Base-by-base conservation (phyloP, 768 basidiomycete species). In the Leccinum disarticulatum region DNA sequence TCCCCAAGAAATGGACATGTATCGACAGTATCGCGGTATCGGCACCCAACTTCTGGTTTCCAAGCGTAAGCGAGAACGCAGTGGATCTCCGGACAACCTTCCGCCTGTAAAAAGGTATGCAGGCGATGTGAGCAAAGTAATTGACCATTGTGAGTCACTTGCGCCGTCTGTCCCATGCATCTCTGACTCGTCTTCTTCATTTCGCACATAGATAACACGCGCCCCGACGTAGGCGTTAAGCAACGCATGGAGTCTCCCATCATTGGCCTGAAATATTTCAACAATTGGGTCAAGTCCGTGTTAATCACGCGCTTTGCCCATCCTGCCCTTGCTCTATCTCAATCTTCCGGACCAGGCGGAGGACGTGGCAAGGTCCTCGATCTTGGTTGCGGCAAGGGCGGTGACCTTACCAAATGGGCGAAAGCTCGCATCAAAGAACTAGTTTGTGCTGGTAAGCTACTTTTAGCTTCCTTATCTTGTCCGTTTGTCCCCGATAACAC, bases 221-320 rank as follows among this genome's bases (percentile, higher is more conserved):
- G 97, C 11, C 95, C 95, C 6, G 95, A 99, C 60, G 90, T 96
- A 10, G 94, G 93, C 58, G 85, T 93, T 31, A 80, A 85, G 10
- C 87, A 90, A 67, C 91, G 97, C 33, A 82, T 83, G 63, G 86
- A 90, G 17, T 98, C 95, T 6, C 93, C 95, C 47, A 99, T 98
- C 66, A 93, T 97, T 56, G 97, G 97, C 38, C 83, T 99, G 56
- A 98, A 97, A 75, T 90, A 83, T 71, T 99, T 98, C 78, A 99
- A 99, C 77, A 99, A 99, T 77, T 99, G 97, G 97, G 90, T 98
- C 66, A 99, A 99, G 74, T 94, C 93, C 10, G 95, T 98, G 17
- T 81, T 98, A 62, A 97, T 99, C 69, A 87, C 90, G 9, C 90
- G 90, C 55, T 97, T 92, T 68, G 91, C 90, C 1, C 87, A 88